These are phyloP conservation scores for Beauveria varroae DNA, from an alignment of 2,329 filamentous ascomycete species.

Conservation along the genomic window DNA sequence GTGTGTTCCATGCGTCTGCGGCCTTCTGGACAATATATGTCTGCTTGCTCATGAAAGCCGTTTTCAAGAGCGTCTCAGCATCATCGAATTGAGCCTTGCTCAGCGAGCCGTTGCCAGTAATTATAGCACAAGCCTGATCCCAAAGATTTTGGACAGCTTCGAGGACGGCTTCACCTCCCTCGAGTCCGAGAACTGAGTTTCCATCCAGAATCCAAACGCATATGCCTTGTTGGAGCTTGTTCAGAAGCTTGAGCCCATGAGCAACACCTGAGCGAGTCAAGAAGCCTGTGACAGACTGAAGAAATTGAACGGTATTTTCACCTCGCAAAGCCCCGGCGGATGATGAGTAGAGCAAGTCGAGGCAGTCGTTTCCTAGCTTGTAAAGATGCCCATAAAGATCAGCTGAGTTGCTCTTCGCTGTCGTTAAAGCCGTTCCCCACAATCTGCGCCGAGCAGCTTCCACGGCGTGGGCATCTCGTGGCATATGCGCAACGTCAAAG, in stretches of 20 bases:
- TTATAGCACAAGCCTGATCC: conserved; percentile 37
- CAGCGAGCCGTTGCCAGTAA: conserved; percentile 28
- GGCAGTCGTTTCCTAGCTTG: conserved; percentile 43
- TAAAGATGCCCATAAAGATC: conserved; percentile 64
- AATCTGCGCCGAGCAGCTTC: conserved; percentile 59
- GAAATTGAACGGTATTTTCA: conserved; percentile 34
- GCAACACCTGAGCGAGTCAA: conserved; percentile 23
- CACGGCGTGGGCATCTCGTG: conserved; percentile 53
- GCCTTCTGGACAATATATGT: conserved; percentile 43
- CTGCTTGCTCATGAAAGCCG: conserved; percentile 53
- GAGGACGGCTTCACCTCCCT: conserved; percentile 31
- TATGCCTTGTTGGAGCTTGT: conserved; percentile 55
- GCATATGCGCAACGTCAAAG: conserved; percentile 42
- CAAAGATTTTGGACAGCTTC: conserved; percentile 41
- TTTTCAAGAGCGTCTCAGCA: conserved; percentile 48
- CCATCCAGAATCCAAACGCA: conserved; percentile 57
- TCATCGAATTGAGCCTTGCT: conserved; percentile 39
- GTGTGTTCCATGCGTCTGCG: conserved; percentile 57
- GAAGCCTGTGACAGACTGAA: conserved; percentile 47
- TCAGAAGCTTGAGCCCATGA: conserved; percentile 36
- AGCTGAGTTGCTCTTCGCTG: conserved; percentile 35
- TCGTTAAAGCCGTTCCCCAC: conserved; percentile 40
- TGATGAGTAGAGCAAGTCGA: conserved; percentile 47
- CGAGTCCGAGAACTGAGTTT: conserved; percentile 33
- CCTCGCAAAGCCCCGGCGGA: conserved; percentile 31